Evolutionary conservation across 1,284 basidiomycete species (phyloP).

Genomic region (Megacollybia platyphylla): DNA sequence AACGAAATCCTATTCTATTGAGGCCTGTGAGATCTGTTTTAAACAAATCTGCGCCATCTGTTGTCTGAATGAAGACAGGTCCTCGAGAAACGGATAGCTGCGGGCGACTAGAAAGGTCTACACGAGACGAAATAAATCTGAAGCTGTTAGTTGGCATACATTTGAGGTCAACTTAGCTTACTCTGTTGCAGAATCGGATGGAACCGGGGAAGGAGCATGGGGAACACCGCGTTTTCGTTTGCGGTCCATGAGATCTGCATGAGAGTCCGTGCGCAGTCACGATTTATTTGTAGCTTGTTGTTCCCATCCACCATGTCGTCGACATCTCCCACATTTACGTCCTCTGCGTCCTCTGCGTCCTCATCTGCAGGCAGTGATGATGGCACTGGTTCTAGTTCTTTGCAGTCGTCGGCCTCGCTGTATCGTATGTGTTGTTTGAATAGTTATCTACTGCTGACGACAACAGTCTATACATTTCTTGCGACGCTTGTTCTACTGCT

Average conservation of each 20-base stretch:
- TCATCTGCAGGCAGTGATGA: too few relatives aligned
- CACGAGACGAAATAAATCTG: conserved; percentile 48
- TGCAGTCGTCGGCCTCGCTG: too few relatives aligned
- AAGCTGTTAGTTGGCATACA: conserved; percentile 7
- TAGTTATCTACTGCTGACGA: too few relatives aligned
- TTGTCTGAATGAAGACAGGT: conserved; percentile 46
- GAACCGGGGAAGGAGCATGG: conserved; percentile 28
- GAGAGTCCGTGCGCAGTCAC: not conserved
- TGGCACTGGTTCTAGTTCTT: too few relatives aligned
- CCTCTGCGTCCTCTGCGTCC: too few relatives aligned
- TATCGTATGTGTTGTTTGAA: too few relatives aligned
- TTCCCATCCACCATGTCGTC: too few relatives aligned
- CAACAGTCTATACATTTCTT: conserved; percentile 18
- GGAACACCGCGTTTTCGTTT: conserved; percentile 27
- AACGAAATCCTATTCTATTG: conserved; percentile 71
- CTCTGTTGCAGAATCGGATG: conserved; percentile 30
- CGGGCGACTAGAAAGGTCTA: conserved; percentile 52
- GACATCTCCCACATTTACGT: too few relatives aligned
- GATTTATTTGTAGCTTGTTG: not conserved
- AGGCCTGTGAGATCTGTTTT: conserved; percentile 58
- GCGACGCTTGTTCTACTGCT: conserved; percentile 57
- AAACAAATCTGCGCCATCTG: conserved; percentile 43
- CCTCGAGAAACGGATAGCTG: conserved; percentile 60
- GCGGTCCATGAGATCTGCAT: conserved; percentile 10
- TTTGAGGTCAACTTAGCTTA: conserved; percentile 9